Base-by-base conservation (phyloP, 106 monocot species). In the Dendrobium officinale region DNA sequence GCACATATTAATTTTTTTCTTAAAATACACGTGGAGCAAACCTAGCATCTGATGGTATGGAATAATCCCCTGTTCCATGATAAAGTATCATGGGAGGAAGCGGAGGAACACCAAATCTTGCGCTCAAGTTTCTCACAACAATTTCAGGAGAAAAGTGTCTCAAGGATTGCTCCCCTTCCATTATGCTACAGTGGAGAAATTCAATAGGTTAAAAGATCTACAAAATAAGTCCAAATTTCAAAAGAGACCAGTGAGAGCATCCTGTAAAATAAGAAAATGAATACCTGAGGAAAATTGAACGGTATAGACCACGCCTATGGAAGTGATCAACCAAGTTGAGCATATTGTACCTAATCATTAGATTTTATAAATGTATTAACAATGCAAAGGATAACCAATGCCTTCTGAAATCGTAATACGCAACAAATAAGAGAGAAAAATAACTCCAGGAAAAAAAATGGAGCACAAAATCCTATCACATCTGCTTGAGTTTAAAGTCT, bases 111-210 rank as follows among this genome's bases (percentile, higher is more conserved):
- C 90, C 90, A 86, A 40, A 68, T 75, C 75, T 88, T 73, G 83
- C 43, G 67, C 73, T 77, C 84, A 89, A 80, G 24, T 95, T 84
- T 78, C 81, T 79, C 42, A 99, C 80, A 27, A 90, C 43, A 82
- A 93, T 31, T 87, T 95, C 91, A 29, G 99, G 99, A 72, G 99
- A 99, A 84, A 88, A 95, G 27, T 77, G 86, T 19, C 55, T 83
- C 68, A 99, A 93, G 45, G 93, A 88, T 82, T 93, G 80, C 75
- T 99, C 93, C 44, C 99, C 99, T 86, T 99, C 99, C 99, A 99
- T 99, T 82, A 99, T 92, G 87, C 99, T 99, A 85, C 77, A 82
- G 82, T 19, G 81, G 19, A 76, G 42, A 42, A 82, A 27, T 54
- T 1, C 29, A 40, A 17, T 10, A 5, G 37, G 20, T 43, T 54